phyloP scores from a whole-genome alignment of 148 eudicot species.

The Chenopodium album region DNA sequence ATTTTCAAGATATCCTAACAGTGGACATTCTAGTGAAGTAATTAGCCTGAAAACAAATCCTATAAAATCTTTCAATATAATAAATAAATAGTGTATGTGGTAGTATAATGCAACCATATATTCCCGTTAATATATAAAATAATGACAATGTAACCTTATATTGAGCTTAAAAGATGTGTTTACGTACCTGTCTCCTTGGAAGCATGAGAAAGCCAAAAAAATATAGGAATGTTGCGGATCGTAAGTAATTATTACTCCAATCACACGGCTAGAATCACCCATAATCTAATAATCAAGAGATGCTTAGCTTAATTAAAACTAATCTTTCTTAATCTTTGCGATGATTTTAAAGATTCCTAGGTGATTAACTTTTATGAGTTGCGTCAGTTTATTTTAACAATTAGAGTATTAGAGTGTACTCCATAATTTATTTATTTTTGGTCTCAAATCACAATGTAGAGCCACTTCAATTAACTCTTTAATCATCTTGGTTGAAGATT shows the following conservation, averaged over 20 bases:
- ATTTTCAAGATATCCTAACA: neutral
- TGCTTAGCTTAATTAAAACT: neutral
- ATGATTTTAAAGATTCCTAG: slow-evolving; percentile 7
- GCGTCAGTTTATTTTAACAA: neutral
- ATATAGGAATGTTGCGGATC: slow-evolving; percentile 10
- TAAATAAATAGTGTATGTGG: neutral
- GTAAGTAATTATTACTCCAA: neutral
- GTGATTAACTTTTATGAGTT: neutral
- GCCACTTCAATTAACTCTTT: neutral
- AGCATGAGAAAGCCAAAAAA: slow-evolving; percentile 16
- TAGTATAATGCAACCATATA: slow-evolving; percentile 13
- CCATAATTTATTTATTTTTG: neutral
- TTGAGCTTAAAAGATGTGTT: slow-evolving; percentile 15
- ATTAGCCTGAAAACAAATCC: neutral
- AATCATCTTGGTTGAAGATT: neutral
- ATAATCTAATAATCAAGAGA: neutral
- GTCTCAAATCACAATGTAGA: slow-evolving; percentile 2
- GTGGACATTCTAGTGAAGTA: neutral
- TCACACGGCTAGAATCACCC: neutral
- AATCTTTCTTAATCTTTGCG: neutral
- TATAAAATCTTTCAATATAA: neutral
- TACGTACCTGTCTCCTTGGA: slow-evolving; percentile 23
- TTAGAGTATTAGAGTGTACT: neutral
- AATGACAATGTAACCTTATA: slow-evolving; percentile 13
- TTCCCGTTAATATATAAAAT: neutral